Conservation (phyloP, 805 yeast genomes). For the Priceomyces fermenticarens region DNA sequence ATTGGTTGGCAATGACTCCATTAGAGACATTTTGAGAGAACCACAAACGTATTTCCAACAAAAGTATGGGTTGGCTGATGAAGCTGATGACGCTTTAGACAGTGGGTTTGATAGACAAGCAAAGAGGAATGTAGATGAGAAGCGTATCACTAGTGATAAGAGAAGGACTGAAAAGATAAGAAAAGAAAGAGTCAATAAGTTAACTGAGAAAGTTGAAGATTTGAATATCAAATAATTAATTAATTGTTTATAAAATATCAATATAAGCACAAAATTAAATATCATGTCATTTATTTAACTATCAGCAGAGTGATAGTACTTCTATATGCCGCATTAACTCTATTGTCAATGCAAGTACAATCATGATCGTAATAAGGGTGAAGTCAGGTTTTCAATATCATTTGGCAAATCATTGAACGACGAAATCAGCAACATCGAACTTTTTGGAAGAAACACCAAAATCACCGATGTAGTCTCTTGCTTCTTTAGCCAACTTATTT, state of each 20-base stretch:
- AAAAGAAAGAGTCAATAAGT: slow-evolving; percentile 35
- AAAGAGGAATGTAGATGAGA: slow-evolving; percentile 8
- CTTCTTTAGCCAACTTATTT: slow-evolving; percentile 47
- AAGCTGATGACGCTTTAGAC: slow-evolving; percentile 9
- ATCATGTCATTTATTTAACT: slow-evolving; percentile 1
- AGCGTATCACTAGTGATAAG: slow-evolving; percentile 25
- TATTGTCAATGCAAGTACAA: neutral
- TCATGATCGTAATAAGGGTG: too few relatives aligned
- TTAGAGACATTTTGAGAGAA: slow-evolving; percentile 35
- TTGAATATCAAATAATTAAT: slow-evolving; percentile 15
- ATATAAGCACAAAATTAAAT: neutral
- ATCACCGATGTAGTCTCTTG: slow-evolving; percentile 57
- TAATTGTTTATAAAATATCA: slow-evolving; percentile 1
- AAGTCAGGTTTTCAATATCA: too few relatives aligned
- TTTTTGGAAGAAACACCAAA: slow-evolving; percentile 47
- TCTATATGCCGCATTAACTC: neutral
- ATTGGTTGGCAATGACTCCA: slow-evolving; percentile 33
- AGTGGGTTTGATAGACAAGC: slow-evolving; percentile 2
- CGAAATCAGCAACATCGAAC: slow-evolving; percentile 22
- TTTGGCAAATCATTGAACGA: slow-evolving; percentile 14
- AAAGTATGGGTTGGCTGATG: slow-evolving; percentile 14
- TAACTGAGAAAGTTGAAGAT: slow-evolving; percentile 29
- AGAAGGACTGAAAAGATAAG: slow-evolving; percentile 32
- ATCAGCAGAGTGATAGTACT: slow-evolving; percentile 1
- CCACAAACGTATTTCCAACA: slow-evolving; percentile 25